Base-by-base conservation (phyloP, 768 basidiomycete species). In the Xanthoconium stramineum region DNA sequence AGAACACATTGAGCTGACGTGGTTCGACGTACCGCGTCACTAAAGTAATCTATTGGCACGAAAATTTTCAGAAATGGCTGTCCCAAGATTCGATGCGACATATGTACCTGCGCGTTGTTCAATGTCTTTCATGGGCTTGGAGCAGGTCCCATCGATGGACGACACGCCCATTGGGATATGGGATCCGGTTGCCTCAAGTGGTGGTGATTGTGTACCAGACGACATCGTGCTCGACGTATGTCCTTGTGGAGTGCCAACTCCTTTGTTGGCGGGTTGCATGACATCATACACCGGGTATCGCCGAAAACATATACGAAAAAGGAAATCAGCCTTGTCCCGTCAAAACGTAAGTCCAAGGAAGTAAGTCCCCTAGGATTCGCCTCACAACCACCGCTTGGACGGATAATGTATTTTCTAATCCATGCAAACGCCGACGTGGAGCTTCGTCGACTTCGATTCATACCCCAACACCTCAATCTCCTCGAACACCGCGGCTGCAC, bases 401-500 rank as follows among this genome's bases (percentile, higher is more conserved):
- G 12, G 33, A 35, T 12, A n/a, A 15, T 12, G 6, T 20, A 14
- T 24, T 19, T 46, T 35, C 48, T n/a, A 29, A 5, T 40, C 15
- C 45, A 43, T 42, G 50, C 44, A 57, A 60, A 40, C 29, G 15
- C 45, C 19, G 24, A 8, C 47, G 11, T 17, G 17, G 19, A 3
- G 12, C 12, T 44, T 37, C 4, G 3, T 36, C 33, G 28, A 35
- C 59, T 36, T 54, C 20, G 35, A 19, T 43, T 62, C 58, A 33
- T 62, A 61, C 7, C 53, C 64, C 7, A 79, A 79, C n/a, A 80
- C 74, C 59, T 89, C 86, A 9, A 82, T 61, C 68, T 88, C 85
- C 52, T 79, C 66, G 63, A 87, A 88, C 39, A 59, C 69, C 30
- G 67, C 58, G 32, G 73, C 73, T 43, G 72, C 68, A 20, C 84